These are phyloP conservation scores for Chiua virens DNA, from an alignment of 768 basidiomycete genomes.

Conservation along the genomic window DNA sequence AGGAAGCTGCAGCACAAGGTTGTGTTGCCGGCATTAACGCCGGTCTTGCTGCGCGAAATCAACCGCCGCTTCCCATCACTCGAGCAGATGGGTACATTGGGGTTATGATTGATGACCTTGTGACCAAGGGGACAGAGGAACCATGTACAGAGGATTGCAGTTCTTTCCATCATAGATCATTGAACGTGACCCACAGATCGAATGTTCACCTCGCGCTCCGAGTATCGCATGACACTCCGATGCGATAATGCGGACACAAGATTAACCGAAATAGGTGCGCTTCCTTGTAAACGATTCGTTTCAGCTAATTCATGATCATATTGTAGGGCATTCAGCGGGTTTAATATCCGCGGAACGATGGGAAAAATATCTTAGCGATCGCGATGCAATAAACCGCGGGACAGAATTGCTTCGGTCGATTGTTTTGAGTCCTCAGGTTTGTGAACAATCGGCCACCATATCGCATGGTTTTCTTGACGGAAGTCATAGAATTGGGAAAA, in stretches of 20 bases:
- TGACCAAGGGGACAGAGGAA: slow-evolving; percentile 86
- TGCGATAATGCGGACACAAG: slow-evolving; percentile 88
- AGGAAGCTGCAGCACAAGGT: slow-evolving; percentile 92
- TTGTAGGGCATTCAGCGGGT: slow-evolving; percentile 40
- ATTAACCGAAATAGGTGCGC: slow-evolving; percentile 70
- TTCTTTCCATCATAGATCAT: not conserved
- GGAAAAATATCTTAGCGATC: slow-evolving; percentile 34
- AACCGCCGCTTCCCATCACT: slow-evolving; percentile 60
- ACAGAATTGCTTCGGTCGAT: slow-evolving; percentile 35
- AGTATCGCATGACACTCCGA: slow-evolving; percentile 85
- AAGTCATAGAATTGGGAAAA: slow-evolving; percentile 40
- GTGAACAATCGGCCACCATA: not conserved
- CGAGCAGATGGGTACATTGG: slow-evolving; percentile 88
- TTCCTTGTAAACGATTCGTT: not conserved
- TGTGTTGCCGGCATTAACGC: slow-evolving; percentile 88
- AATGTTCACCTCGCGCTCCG: slow-evolving; percentile 91
- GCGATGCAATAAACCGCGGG: slow-evolving; percentile 35
- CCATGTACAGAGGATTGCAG: slow-evolving; percentile 55
- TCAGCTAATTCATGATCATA: not conserved
- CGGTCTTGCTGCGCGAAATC: slow-evolving; percentile 60
- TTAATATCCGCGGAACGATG: slow-evolving; percentile 46
- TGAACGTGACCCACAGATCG: slow-evolving; percentile 54
- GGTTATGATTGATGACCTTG: slow-evolving; percentile 91
- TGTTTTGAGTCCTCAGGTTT: slow-evolving; percentile 43
- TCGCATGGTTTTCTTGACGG: not conserved